Conservation (phyloP, 768 basidiomycete species). For the Leccinum truebloodii region DNA sequence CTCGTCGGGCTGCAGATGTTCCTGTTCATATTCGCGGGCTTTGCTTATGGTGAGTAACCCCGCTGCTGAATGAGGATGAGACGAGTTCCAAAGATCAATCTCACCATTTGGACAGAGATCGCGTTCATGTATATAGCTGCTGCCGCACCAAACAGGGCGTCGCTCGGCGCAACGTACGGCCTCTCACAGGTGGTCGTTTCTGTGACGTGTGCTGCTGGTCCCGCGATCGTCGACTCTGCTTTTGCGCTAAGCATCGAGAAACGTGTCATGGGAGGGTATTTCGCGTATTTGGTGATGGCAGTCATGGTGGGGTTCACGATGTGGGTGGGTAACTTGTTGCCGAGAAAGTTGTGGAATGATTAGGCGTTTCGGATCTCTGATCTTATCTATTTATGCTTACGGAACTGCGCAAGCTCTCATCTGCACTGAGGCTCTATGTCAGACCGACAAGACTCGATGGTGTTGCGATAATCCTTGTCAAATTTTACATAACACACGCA, state of each 20-base stretch:
- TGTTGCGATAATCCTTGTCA: no score
- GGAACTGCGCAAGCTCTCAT: no score
- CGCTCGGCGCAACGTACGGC: conserved; percentile 72
- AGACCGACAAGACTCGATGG: no score
- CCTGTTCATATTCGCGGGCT: no score
- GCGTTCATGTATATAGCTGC: conserved; percentile 70
- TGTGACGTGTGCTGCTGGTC: conserved; percentile 30
- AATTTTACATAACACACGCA: no score
- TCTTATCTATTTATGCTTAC: neutral
- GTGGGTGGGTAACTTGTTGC: conserved; percentile 34
- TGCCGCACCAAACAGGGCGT: conserved; percentile 63
- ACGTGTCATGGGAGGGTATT: conserved; percentile 51
- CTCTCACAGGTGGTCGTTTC: conserved; percentile 35
- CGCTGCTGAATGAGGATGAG: neutral
- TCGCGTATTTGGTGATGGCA: conserved; percentile 50
- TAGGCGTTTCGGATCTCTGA: no score
- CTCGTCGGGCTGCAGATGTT: no score
- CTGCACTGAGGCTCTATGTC: no score
- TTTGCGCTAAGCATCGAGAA: conserved; percentile 29
- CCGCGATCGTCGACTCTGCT: conserved; percentile 26
- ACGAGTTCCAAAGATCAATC: neutral
- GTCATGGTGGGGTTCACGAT: conserved; percentile 33
- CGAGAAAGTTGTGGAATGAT: conserved; percentile 26
- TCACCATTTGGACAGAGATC: conserved; percentile 43
- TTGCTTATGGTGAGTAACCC: no score